Evolutionary conservation across 352 stramenopile species (phyloP).

Genomic region (Phytopythium mirpurense): DNA sequence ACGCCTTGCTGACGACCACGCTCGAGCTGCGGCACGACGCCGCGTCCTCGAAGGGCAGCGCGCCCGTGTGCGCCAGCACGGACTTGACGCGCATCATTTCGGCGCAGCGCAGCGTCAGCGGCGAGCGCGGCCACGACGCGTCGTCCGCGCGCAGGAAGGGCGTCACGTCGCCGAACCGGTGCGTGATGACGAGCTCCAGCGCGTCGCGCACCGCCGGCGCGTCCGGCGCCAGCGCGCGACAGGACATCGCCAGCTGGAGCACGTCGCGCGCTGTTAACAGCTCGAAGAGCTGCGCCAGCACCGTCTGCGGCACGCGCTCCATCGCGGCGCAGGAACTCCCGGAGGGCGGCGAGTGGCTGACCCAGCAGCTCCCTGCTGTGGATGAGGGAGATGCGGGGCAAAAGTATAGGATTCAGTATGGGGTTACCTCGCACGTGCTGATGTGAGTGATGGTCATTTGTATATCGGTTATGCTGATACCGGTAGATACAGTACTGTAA

Average conservation of each 20-base stretch:
- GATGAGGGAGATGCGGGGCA: no score
- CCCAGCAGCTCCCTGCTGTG: no score
- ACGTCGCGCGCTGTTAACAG: slow-evolving; percentile 58
- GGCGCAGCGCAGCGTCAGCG: slow-evolving; percentile 45
- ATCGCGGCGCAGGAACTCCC: no score
- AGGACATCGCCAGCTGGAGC: slow-evolving; percentile 37
- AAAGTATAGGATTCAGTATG: neutral
- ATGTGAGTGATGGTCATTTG: slow-evolving; percentile 1
- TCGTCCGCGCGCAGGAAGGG: slow-evolving; percentile 47
- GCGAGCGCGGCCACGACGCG: slow-evolving; percentile 50
- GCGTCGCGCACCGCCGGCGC: slow-evolving; percentile 39
- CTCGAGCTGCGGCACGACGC: slow-evolving; percentile 23
- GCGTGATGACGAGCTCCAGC: slow-evolving; percentile 52
- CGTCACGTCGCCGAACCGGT: slow-evolving; percentile 45
- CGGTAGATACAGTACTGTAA: no score
- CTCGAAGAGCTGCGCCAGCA: slow-evolving; percentile 56
- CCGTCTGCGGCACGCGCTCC: slow-evolving; percentile 49
- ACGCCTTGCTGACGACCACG: slow-evolving; percentile 69
- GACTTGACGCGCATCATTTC: slow-evolving; percentile 66
- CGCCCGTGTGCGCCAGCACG: slow-evolving; percentile 27
- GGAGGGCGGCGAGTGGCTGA: no score
- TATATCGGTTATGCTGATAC: no score
- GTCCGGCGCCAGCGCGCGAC: slow-evolving; percentile 28
- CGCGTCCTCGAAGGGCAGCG: slow-evolving; percentile 38
- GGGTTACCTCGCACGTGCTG: neutral